Conservation (phyloP, 2,329 filamentous ascomycete species). For the Trichoderma polysporum region DNA sequence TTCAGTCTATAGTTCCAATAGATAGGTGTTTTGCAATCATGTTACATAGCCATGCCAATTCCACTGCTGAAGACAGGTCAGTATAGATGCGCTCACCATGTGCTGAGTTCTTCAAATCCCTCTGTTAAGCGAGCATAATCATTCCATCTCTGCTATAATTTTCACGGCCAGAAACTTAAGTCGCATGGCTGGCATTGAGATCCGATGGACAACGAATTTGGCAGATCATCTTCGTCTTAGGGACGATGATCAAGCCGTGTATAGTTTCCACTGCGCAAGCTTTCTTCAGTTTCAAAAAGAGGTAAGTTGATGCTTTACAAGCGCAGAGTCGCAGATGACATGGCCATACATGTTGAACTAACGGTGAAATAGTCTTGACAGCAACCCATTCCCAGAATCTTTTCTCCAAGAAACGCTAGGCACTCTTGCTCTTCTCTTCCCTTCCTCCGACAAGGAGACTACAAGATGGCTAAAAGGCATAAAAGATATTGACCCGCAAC, state of each 20-base stretch:
- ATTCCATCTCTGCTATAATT: conserved; percentile 6
- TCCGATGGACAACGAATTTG: conserved; percentile 41
- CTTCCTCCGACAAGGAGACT: conserved; percentile 28
- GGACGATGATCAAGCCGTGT: conserved; percentile 39
- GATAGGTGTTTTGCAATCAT: too few relatives aligned
- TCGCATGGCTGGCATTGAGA: conserved; percentile 38
- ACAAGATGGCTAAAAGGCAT: conserved; percentile 27
- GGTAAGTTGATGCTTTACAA: conserved; percentile 2
- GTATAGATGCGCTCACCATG: too few relatives aligned
- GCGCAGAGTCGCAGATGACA: neutral
- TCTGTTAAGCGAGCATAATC: too few relatives aligned
- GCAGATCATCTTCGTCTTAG: conserved; percentile 41
- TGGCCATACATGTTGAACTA: neutral
- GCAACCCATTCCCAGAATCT: conserved; percentile 30
- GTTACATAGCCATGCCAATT: too few relatives aligned
- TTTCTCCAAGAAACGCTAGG: conserved; percentile 39
- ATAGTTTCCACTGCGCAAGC: conserved; percentile 42
- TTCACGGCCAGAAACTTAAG: conserved; percentile 16
- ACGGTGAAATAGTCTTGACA: neutral
- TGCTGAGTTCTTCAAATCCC: too few relatives aligned
- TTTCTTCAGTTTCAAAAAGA: conserved; percentile 36
- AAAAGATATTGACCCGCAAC: conserved; percentile 29
- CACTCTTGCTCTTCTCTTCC: conserved; percentile 40
- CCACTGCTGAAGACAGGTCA: too few relatives aligned
- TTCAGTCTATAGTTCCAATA: too few relatives aligned